A percentile compares a stretch with the other conserved stretches of the same genome.
Conservation (phyloP, 768 basidiomycete genomes). For the Sutorius australiensis region DNA sequence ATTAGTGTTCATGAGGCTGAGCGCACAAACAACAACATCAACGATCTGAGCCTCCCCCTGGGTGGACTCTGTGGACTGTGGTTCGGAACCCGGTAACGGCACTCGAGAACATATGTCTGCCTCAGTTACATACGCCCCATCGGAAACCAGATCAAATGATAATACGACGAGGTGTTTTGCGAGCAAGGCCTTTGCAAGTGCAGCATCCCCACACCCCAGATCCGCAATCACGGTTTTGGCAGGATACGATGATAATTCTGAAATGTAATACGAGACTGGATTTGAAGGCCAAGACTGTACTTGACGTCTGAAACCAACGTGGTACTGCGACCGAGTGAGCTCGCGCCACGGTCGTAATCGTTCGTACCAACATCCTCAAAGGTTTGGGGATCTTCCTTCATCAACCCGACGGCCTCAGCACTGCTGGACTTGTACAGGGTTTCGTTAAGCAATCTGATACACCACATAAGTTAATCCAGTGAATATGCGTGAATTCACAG, state of each 20-base stretch:
- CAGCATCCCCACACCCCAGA: conserved; percentile 93
- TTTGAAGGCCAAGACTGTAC: conserved; percentile 93
- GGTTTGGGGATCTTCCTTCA: conserved; percentile 75
- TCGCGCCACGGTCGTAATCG: conserved; percentile 1
- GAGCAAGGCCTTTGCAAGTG: conserved; percentile 70
- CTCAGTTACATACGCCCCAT: conserved; percentile 72
- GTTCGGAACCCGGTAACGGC: conserved; percentile 81
- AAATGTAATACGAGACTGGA: conserved; percentile 81
- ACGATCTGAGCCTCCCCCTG: conserved; percentile 71
- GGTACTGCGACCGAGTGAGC: conserved; percentile 62
- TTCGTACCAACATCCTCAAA: conserved; percentile 69
- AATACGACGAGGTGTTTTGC: conserved; percentile 66
- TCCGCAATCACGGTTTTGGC: conserved; percentile 77
- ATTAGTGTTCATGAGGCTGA: conserved; percentile 96
- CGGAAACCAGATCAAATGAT: conserved; percentile 79
- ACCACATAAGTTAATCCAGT: conserved; percentile 5
- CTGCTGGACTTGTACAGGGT: conserved; percentile 86
- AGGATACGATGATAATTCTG: conserved; percentile 60
- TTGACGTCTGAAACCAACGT: conserved; percentile 86
- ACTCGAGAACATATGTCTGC: conserved; percentile 83
- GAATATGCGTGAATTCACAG: not conserved
- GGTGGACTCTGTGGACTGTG: conserved; percentile 34
- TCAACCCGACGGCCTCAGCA: conserved; percentile 68
- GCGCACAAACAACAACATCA: conserved; percentile 88
- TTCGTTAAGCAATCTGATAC: conserved; percentile 82